Conservation (phyloP, 2,329 filamentous ascomycete species). For the Corynespora cassiicola region DNA sequence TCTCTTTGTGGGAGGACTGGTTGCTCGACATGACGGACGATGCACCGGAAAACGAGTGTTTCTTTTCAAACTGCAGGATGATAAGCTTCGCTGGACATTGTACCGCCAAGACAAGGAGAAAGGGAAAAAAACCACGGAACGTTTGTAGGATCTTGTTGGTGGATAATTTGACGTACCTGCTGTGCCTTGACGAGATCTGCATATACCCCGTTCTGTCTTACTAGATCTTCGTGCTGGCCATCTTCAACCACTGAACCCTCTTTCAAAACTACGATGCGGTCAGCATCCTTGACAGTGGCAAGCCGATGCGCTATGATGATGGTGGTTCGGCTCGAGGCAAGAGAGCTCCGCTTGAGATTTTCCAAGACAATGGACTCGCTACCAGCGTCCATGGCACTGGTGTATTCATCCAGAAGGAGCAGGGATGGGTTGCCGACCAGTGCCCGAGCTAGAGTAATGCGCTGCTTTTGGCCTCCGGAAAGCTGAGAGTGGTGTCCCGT, state of each 20-base stretch:
- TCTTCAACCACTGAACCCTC: conserved; percentile 39
- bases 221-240: conserved; percentile 37
- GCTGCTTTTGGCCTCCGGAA: conserved; percentile 47
- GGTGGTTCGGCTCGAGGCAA: conserved; percentile 35
- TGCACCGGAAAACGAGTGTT: conserved; percentile 21
- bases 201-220: conserved; percentile 36
- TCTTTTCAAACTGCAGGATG: conserved; percentile 46
- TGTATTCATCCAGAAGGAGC: conserved; percentile 45
- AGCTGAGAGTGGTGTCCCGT: conserved; percentile 40
- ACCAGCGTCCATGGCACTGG: conserved; percentile 41
- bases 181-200: conserved; percentile 42
- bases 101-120: no score
- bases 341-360: conserved; percentile 37
- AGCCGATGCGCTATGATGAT: conserved; percentile 46
- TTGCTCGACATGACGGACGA: conserved; percentile 29
- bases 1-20: conserved; percentile 18
- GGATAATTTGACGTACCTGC: no score
- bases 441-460: conserved; percentile 45
- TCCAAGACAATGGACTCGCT: conserved; percentile 41
- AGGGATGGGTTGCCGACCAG: conserved; percentile 40
- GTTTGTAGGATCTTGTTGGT: no score
- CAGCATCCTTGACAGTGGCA: conserved; percentile 44
- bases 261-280: conserved; percentile 45
- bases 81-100: no score
- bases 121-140: no score